Evolutionary conservation across 176 grass and related monocot genomes (phyloP), one percentile per base, ranked within the genome.

Genomic region (Cymbopogon citratus): DNA sequence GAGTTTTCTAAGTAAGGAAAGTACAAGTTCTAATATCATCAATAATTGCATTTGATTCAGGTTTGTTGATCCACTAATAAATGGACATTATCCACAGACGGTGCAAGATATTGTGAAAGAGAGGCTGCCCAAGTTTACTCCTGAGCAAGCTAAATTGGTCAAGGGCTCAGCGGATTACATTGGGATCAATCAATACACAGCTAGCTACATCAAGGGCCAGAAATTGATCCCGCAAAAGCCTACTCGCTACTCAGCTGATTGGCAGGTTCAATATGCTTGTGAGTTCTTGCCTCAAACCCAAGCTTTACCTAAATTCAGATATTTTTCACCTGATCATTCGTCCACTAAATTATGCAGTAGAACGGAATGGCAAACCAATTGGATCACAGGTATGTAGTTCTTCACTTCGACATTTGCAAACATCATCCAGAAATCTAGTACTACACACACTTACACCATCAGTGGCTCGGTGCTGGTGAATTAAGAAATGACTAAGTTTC

Each of bases 101-200:
- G 94, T 97, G 94, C 86, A 82, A 86, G 79, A 79, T 71, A 80
- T 85, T 75, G 94, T 97, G 51, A 88, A 80, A 86, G 84, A 94
- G 68, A 84, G 91, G 69, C 18, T 94, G 33, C 94, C 94, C 5
- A 88, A 26, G 44, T 97, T 94, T 78, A 91, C 91, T 54, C 52
- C 69, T 45, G 83, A 85, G 74, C 86, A 98, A 86, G 83, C 75
- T 78, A 94, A 82, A 68, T 54, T 98, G 79, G 76, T 98, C 26
- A 93, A 95, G 76, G 95, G 95, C 36, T 98, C 95, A 16, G 84
- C 80, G 35, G 95, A 95, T 70, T 98, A 88, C 39, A 77, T 98
- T 7, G 95, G 95, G 7, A 98, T 98, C 63, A 98, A 98, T 45
- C 82, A 98, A 29, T 98, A 98, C 83, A 98, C 95, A 27, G 85